Base-by-base conservation (phyloP, 352 stramenopile species). In the Plasmopara halstedii region DNA sequence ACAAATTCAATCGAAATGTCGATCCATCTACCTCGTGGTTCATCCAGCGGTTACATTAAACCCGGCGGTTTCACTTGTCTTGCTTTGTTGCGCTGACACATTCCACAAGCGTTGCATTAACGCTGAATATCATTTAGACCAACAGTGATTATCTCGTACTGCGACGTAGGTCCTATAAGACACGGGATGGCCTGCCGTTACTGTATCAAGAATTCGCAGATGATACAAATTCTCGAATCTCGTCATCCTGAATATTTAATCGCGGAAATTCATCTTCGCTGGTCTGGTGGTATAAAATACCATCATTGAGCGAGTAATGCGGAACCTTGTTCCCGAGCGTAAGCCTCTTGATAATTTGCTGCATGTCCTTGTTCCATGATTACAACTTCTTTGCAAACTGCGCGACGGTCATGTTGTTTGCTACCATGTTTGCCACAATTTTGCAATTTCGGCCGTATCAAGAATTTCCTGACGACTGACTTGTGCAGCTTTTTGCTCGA, bases 1-100 rank as follows among this genome's bases (percentile, higher is more conserved):
- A 58, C 35, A 10, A 53, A 58, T 4, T 53, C 44, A 13, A 54
- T 44, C 2, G 33, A 49, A 11, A 53, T 53, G 19, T 58, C 35
- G 10, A n/a, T 40, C 31, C 37, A 53, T 11, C 37, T 27, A 14
- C 18, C 2, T 2, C 34, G 29, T 8, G 31, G 44, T 18, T 53
- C 39, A 1, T 58, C 51, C 2, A 58, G 20, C 14, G 44, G 51
- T 10, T 54, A 32, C 3, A 49, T 17, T 4, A 43, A 37, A 3
- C 18, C 51, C 3, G 10, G 27, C 23, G 23, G 23, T 27, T 27
- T 27, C 4, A 27, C 8, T 8, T 27, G 23, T 8, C 23, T 27
- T 9, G 23, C 23, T 8, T 27, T 27, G 23, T 27, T 27, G 23
- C 4, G 23, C 23, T 8, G 23, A 27, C 23, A 27, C 23, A 27